Evolutionary conservation across 2,329 filamentous ascomycete species (phyloP), one percentile per base, ranked within the genome.

Genomic region (Talaromyces sp.): DNA sequence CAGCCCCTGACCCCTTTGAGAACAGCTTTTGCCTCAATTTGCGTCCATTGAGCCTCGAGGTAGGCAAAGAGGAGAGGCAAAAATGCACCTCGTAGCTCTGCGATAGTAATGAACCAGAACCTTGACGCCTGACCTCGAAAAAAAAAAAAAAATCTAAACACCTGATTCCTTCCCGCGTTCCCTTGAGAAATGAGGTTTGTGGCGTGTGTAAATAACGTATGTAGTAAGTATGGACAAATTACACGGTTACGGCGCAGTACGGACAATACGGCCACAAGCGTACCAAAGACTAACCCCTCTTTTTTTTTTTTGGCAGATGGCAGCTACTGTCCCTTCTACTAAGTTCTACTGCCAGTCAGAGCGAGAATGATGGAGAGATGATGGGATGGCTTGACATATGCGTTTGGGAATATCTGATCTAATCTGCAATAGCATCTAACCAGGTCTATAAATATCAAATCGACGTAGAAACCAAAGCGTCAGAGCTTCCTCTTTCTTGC

Each of bases 41-140:
- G 37, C 17, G 37, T n/a, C 56, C 52, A 39, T 56, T 56, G n/a
- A 35, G 50, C 33, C 31, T 56, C 33, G 52, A 56, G 33, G 33
- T 6, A 37, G 52, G 31, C 33, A 6, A 56, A 56, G 39, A 37
- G 50, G 10, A 37, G 50, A 37, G 52, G 49, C 27, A 3, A 54
- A 27, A 33, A 50, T n/a, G 8, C 25, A 56, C 17, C 31, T 56
- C 31, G 50, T 56, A 56, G 22, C 5, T 56, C 4, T n/a, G 19
- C 22, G 43, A 35, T 41, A 52, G 41, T 52, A 41, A 50, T 41
- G 50, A 31, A 35, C 22, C 50, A 37, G 50, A 31, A 37, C 31
- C 31, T 61, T 41, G 59, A 61, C 59, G 59, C 59, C 59, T 61
- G 59, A 61, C 59, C 59, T 50, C 31, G 19, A 37, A 33, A 59